Conservation (phyloP, 2,329 filamentous ascomycete species). For the Fusarium falciforme region DNA sequence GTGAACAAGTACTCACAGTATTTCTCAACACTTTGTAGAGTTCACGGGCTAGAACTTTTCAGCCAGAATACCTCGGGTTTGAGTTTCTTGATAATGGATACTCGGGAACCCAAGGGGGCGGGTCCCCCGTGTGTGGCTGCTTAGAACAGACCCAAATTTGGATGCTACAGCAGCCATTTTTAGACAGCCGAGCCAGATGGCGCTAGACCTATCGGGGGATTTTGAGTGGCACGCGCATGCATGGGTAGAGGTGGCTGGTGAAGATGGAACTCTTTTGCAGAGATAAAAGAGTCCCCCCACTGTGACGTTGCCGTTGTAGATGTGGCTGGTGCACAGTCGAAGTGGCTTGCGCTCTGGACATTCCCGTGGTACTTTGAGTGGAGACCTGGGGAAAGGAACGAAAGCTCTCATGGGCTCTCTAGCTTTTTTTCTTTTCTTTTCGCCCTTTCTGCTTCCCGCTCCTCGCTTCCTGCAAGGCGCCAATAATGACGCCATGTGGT, state of each 20-base stretch:
- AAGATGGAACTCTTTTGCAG: neutral
- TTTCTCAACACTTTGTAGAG: conserved; percentile 14
- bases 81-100: conserved; percentile 7
- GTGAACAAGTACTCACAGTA: conserved; percentile 33
- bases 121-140: conserved; percentile 10
- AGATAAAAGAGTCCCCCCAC: neutral
- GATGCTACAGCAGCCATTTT: conserved; percentile 26
- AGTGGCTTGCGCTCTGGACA: conserved; percentile 16
- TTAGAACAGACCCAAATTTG: conserved; percentile 41
- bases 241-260: conserved; percentile 33
- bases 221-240: neutral
- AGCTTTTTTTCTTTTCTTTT: neutral
- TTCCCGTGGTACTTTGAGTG: conserved; percentile 11
- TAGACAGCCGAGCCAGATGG: conserved; percentile 18
- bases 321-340: conserved; percentile 12
- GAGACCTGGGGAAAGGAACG: conserved; percentile 18
- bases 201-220: conserved; percentile 11
- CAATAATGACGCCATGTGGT: conserved; percentile 30
- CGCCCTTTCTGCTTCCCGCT: neutral
- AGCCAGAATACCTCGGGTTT: neutral
- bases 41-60: conserved; percentile 5
- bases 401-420: neutral
- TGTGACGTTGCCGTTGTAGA: conserved; percentile 21
- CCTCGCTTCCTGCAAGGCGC: conserved; percentile 29
- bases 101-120: conserved; percentile 13